Base-by-base conservation (phyloP, 2,329 filamentous ascomycete species). In the Epichloe hybrida region DNA sequence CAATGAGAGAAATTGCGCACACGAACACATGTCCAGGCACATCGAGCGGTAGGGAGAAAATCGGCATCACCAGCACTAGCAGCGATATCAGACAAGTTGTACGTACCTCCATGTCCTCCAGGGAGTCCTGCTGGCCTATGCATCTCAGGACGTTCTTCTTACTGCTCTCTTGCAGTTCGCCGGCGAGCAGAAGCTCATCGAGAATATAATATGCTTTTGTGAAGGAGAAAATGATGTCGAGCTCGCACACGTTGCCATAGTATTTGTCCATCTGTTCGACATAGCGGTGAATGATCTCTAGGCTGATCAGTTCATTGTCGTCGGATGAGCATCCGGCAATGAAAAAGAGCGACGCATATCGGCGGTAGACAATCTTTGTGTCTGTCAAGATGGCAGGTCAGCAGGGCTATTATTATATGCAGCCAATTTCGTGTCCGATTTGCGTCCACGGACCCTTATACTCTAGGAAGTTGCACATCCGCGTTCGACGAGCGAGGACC, bases 191-290 rank as follows among this genome's bases (percentile, higher is more conserved):
- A 55, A 98, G 79, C 72, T 98, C 93, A 66, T 98, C 93, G 45
- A 98, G 81, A 59, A 98, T 98, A 71, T 97, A 98, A 71, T 98
- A 98, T 53, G 93, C 93, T 71, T 98, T 98, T 61, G 95, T 95
- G 69, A 98, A 98, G 67, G 95, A 97, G 80, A 98, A 98, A 69
- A 98, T 98, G 71, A 97, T 96, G 69, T 97, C 90, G 57, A 98
- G 80, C 73, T 98, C 93, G 82, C 93, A 98, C 53, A 98, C 93
- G 69, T 98, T 98, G 69, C 93, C 93, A 69, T 97, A 98, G 75
- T 98, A 98, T 70, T 98, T 98, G 77, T 98, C 93, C 93, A 98
- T 98, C 72, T 98, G 93, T 71, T 98, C 93, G 65, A 98, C 93
- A 68, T 98, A 98, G 71, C 93, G 88, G 70, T 98, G 93, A 62